Conservation (phyloP, 352 stramenopile species). For the Globisporangium lucens region DNA sequence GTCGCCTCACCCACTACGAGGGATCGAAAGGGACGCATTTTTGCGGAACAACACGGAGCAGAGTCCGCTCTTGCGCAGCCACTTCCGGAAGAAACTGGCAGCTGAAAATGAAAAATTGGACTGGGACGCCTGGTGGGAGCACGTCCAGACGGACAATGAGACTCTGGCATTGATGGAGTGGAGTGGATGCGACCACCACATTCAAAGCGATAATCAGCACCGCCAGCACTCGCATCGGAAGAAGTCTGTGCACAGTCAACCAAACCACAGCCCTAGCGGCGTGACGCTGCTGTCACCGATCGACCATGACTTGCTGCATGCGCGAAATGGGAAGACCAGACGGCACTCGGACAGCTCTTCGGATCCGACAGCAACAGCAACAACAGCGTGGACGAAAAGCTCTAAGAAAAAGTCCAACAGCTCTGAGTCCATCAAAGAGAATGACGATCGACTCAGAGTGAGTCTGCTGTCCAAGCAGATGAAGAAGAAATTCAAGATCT, state of each 20-base stretch:
- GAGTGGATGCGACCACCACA: constrained; percentile 12
- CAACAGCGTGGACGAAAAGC: not conserved
- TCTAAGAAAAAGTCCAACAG: not conserved
- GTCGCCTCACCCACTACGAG: constrained; percentile 3
- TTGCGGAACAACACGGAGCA: constrained; percentile 20
- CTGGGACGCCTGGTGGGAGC: constrained; percentile 36
- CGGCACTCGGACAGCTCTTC: not conserved
- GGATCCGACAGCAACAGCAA: not conserved
- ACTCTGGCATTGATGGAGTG: constrained; percentile 37
- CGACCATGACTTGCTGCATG: not conserved
- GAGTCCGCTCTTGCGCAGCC: constrained; percentile 40
- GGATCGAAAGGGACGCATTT: constrained; percentile 12
- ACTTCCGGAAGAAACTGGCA: constrained; percentile 45
- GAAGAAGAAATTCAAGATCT: constrained; percentile 47
- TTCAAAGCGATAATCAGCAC: not conserved
- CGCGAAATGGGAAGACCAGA: constrained; percentile 7
- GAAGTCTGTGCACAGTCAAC: constrained; percentile 2
- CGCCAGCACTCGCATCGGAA: not conserved
- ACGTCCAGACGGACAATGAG: constrained; percentile 29
- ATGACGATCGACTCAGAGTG: constrained; percentile 17
- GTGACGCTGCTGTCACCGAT: constrained; percentile 1
- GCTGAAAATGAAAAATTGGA: constrained; percentile 23
- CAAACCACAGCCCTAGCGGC: not conserved
- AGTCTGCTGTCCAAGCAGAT: constrained; percentile 48
- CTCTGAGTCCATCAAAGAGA: constrained; percentile 18